Evolutionary conservation across 129 eudicot genomes (phyloP).

Genomic region (Escallonia rubra): DNA sequence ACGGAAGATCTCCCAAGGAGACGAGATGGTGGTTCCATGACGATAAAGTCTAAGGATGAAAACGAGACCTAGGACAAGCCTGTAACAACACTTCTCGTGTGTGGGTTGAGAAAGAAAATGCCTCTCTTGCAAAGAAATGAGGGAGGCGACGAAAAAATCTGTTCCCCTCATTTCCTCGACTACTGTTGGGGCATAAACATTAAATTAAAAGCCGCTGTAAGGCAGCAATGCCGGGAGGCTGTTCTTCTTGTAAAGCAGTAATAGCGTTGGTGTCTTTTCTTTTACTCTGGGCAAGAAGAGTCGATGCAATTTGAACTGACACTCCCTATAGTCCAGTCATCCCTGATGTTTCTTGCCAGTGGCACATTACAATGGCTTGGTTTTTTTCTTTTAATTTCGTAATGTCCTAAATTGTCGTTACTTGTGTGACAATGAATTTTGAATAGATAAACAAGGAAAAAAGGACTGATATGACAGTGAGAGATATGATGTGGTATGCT

Average conservation of each 20-base stretch:
- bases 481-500: too few relatives aligned
- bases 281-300: background rate
- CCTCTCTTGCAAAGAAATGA: conserved; percentile 19
- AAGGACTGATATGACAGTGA: too few relatives aligned
- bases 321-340: too few relatives aligned
- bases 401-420: too few relatives aligned
- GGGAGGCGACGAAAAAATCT: conserved; percentile 6
- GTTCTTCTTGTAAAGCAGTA: conserved; percentile 11
- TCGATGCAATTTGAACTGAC: background rate
- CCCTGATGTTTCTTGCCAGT: too few relatives aligned
- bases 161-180: conserved; percentile 6
- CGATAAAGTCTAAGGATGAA: conserved; percentile 54
- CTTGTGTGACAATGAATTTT: too few relatives aligned
- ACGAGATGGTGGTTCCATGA: conserved; percentile 99
- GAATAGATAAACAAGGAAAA: too few relatives aligned
- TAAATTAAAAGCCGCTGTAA: background rate
- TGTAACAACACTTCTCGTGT: conserved; percentile 10
- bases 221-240: background rate
- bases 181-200: background rate
- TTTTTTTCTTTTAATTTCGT: too few relatives aligned
- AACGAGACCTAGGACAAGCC: background rate
- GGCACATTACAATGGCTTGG: too few relatives aligned
- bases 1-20: conserved; percentile 96
- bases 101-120: conserved; percentile 20
- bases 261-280: background rate